phyloP scores from a whole-genome alignment of 164 flowering plant genomes.

The Malania oleifera region DNA sequence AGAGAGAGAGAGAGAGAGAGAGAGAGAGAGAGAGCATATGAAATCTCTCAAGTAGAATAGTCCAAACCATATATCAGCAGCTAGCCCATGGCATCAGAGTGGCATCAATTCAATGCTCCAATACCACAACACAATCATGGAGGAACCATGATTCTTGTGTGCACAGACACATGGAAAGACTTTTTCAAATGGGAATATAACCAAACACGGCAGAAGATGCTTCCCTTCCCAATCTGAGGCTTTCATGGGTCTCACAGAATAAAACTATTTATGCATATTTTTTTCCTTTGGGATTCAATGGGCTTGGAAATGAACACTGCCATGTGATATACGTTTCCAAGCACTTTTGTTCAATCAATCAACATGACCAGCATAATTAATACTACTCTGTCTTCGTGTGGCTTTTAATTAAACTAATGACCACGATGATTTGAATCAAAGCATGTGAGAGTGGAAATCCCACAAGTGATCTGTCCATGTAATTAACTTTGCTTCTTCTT shows the following conservation, averaged over 20 bases:
- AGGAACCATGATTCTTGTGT: constrained; percentile 23
- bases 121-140: constrained; percentile 15
- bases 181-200: constrained; percentile 8
- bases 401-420: constrained; percentile 14
- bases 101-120: constrained; percentile 23
- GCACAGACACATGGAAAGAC: constrained; percentile 22
- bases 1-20: too few relatives aligned
- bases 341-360: neutral
- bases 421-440: constrained; percentile 10
- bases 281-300: neutral
- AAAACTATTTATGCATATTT: neutral
- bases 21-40: too few relatives aligned
- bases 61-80: constrained; percentile 9
- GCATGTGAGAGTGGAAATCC: constrained; percentile 16
- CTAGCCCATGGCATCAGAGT: constrained; percentile 12
- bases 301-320: constrained; percentile 8
- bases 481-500: neutral
- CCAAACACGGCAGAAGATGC: constrained; percentile 12
- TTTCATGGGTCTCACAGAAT: neutral
- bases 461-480: constrained; percentile 3
- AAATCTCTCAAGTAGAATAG: constrained; percentile 8
- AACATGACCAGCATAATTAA: constrained; percentile 12
- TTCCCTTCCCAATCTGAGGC: constrained; percentile 6
- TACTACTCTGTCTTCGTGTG: constrained; percentile 13
- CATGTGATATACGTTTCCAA: constrained; percentile 11